Conservation (phyloP, 176 grass and related monocot genomes). For the Oryza coarctata region DNA sequence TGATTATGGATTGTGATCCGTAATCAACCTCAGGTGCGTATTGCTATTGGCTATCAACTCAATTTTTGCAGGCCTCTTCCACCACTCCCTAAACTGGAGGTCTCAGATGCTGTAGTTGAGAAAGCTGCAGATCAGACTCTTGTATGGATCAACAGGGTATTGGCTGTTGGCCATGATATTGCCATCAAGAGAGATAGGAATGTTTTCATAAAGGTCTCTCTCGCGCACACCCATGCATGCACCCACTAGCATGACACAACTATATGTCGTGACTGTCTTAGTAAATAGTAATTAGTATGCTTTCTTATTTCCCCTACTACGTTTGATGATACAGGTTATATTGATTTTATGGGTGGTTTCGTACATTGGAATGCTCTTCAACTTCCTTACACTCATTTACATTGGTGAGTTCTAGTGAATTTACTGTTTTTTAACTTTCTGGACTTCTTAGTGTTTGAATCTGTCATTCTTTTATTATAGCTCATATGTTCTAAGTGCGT, state of each 20-base stretch:
- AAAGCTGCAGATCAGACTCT: conserved; percentile 55
- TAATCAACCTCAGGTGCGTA: neutral
- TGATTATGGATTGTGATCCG: neutral
- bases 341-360: conserved; percentile 71
- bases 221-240: too few relatives aligned
- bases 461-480: neutral
- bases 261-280: neutral
- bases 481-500: conserved; percentile 4
- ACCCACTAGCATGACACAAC: neutral
- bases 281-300: too few relatives aligned
- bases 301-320: conserved; percentile 21
- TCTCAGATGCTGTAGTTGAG: conserved; percentile 66
- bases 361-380: conserved; percentile 78
- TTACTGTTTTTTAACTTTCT: conserved; percentile 16
- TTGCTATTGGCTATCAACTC: neutral
- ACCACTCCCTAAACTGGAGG: conserved; percentile 85
- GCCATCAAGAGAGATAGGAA: conserved; percentile 83
- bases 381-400: conserved; percentile 91
- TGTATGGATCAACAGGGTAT: conserved; percentile 71
- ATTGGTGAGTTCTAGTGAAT: conserved; percentile 67
- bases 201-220: conserved; percentile 64
- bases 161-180: conserved; percentile 74
- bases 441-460: conserved; percentile 12
- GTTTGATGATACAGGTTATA: conserved; percentile 49
- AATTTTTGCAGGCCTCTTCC: conserved; percentile 73